phyloP scores from a whole-genome alignment of 371 early-diverging fungal genomes.

The Vairimorpha necatrix region DNA sequence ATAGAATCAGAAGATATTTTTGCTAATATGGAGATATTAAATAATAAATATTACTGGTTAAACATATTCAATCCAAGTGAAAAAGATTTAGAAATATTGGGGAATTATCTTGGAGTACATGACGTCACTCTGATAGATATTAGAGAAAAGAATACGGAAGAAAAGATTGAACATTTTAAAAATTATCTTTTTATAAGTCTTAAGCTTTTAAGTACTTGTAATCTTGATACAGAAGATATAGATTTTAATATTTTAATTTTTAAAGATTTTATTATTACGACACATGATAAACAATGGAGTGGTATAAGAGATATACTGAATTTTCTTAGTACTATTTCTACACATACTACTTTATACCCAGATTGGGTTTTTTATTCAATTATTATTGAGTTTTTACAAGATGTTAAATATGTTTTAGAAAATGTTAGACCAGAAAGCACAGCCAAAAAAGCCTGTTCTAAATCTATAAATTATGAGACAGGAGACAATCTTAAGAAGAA shows the following conservation, averaged over 20 bases:
- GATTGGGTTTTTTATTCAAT: constrained; percentile 62
- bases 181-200: constrained; percentile 61
- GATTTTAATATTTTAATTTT: constrained; percentile 63
- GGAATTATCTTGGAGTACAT: constrained; percentile 51
- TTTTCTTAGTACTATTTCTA: constrained; percentile 56
- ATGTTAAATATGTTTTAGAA: constrained; percentile 53
- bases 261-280: constrained; percentile 61
- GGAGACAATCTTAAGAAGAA: constrained; percentile 44
- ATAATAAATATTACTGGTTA: constrained; percentile 55
- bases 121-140: constrained; percentile 59
- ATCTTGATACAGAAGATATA: constrained; percentile 44
- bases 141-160: constrained; percentile 60
- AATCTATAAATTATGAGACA: constrained; percentile 24
- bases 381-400: constrained; percentile 63
- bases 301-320: constrained; percentile 60
- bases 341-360: constrained; percentile 51
- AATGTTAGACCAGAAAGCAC: constrained; percentile 30
- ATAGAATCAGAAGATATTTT: constrained; percentile 48
- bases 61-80: constrained; percentile 63
- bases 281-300: constrained; percentile 62
- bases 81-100: constrained; percentile 46
- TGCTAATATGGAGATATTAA: constrained; percentile 15
- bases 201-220: constrained; percentile 39
- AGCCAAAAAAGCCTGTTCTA: constrained; percentile 27
- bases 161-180: constrained; percentile 62